Evolutionary conservation across 208 protist species (phyloP), one percentile per base, ranked within the genome.

Genomic region (Leishmania arabica): DNA sequence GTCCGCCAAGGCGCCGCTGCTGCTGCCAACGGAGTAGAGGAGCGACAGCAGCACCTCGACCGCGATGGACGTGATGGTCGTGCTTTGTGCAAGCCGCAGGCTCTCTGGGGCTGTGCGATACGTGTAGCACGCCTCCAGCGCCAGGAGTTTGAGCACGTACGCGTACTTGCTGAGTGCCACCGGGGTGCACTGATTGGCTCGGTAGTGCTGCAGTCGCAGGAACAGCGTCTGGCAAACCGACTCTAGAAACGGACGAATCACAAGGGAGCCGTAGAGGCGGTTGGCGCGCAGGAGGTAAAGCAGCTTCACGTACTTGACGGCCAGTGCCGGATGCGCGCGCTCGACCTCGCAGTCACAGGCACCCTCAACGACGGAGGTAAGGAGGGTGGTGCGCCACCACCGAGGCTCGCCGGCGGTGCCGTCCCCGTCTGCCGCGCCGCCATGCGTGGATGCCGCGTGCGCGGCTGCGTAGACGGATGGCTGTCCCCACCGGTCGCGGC

Each of bases 281-380:
- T 96, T 95, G 13, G 89, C 82, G 42, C 91, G 89, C 17, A 96
- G 87, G 54, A 92, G 80, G 75, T 94, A 95, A 31, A 97, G 73
- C 62, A 97, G 80, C 77, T 92, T 92, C 51, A 94, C 88, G 82
- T 93, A 98, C 88, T 95, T 95, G 34, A 97, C 86, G n/a, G 92
- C 82, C 34, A 96, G 88, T 49, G 83, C 80, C 17, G 93, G 91
- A 78, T 88, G 78, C 51, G n/a, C 70, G 13, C 76, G 70, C 75
- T 95, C 93, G 6, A 97, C 64, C n/a, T 82, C 69, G 19, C 0
- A 27, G 68, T 81, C 89, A 66, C 82, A 87, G 1, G 92, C 93
- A 42, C 93, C 95, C n/a, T 79, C 80, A 74, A 98, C 86, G 47
- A 98, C 76, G 65, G 90, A 88, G 53, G 82, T 85, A 17, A 95